A percentile compares a stretch with the other conserved stretches of the same genome.
Conservation (phyloP, 2,329 filamentous ascomycete genomes). For the Ceratocystis cubensis region DNA sequence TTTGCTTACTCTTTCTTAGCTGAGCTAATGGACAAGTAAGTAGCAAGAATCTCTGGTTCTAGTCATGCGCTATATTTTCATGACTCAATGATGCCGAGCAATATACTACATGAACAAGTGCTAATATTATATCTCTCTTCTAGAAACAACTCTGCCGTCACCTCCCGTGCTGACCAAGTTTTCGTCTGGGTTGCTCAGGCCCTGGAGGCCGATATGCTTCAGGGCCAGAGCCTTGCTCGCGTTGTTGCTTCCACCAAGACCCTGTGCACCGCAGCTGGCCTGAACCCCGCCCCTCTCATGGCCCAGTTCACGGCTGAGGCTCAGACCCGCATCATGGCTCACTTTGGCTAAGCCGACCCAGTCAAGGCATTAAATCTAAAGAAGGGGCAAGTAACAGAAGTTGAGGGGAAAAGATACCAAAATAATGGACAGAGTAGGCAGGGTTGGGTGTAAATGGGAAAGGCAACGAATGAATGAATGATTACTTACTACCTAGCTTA, state of each 20-base stretch:
- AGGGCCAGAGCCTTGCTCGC: constrained; percentile 66
- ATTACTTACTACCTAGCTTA: constrained; percentile 16
- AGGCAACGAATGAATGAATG: constrained; percentile 20
- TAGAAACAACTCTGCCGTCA: constrained; percentile 75
- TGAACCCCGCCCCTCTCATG: constrained; percentile 65
- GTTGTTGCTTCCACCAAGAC: constrained; percentile 68
- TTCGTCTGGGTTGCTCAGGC: constrained; percentile 80
- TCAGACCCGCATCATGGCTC: constrained; percentile 65
- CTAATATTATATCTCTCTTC: constrained; percentile 9
- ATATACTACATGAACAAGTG: background rate
- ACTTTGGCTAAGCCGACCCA: constrained; percentile 48
- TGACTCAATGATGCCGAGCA: background rate
- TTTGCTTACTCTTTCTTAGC: constrained; percentile 90
- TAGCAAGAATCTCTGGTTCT: constrained; percentile 25
- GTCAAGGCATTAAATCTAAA: background rate
- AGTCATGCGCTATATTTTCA: background rate
- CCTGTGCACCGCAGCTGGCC: constrained; percentile 57
- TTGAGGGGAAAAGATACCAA: constrained; percentile 12
- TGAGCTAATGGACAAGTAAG: constrained; percentile 88
- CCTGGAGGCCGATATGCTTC: constrained; percentile 78
- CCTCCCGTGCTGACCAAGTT: constrained; percentile 63
- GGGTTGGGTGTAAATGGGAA: constrained; percentile 11
- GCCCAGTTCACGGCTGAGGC: constrained; percentile 65
- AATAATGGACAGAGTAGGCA: constrained; percentile 14
- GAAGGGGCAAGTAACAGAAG: constrained; percentile 11